Evolutionary conservation across 768 basidiomycete species (phyloP), one percentile per base, ranked within the genome.

Genomic region (Hygrophoropsis aurantiaca): DNA sequence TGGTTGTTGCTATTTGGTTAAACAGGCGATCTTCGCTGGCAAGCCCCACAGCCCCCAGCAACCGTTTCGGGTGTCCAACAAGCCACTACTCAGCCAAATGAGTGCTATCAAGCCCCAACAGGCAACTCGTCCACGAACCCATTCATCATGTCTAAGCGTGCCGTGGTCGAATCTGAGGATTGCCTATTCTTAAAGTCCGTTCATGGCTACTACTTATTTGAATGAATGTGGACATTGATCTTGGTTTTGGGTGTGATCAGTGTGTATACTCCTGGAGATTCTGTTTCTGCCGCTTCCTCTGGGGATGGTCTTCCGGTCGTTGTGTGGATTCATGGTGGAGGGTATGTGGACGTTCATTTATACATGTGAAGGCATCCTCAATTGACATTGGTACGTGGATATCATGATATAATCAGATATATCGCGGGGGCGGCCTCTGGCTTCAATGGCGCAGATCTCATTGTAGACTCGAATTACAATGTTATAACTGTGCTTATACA

Each of bases 271-370:
- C 67, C 68, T 2, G 57, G 62, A 23, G 44, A 46, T 9, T 37
- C 34, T 7, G 42, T 54, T 4, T 32, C 23, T n/a, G 3, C 44
- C 0, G 20, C 36, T 8, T 16, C 44, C 5, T 48, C 50, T 1
- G 42, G 44, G 3, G 26, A 30, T 11, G 50, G 49, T 27, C 44
- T 67, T 20, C 67, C 69, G 5, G 64, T 69, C 16, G 33, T 70
- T 13, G 59, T 70, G 16, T 70, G 56, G 54, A 66, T 70, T 30
- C 68, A 71, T 30, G 69, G 69, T 23, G 67, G 66, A 47, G 66
- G 62, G 60, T 66, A 47, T 33, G 50, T 40, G 26, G 20, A n/a
- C 2, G 32, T n/a, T 20, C 9, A 7, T 13, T 30, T 13, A 13
- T 30, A 16, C 42, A 11, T 1, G 1, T 45, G 3, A 3, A 21